Evolutionary conservation across 345 rosid genomes (phyloP), one percentile per base, ranked within the genome.

Genomic region (Pugionium dolabratum): DNA sequence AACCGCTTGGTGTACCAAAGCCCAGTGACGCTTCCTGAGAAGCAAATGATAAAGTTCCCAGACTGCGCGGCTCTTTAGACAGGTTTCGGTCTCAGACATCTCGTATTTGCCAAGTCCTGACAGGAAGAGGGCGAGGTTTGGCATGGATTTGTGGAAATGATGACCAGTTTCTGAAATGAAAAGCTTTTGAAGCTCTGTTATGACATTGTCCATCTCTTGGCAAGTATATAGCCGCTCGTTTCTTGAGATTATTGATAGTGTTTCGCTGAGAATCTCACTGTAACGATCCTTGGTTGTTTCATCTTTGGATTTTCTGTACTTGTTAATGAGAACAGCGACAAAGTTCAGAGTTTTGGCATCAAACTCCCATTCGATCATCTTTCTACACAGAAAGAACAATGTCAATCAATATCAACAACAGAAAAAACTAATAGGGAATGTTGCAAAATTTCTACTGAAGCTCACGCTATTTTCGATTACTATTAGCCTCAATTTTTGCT

Each of bases 31-130:
- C 66, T 90, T 86, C 66, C 76, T 83, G 71, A 94, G 70, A 50
- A 88, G 81, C 86, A 88, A 75, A 73, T 83, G 92, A 72, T 86
- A 90, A 59, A 94, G 79, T 64, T 83, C 94, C 88, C 92, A 84
- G 30, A 84, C 83, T 2, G 90, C 87, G 34, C 60, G 54, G 77
- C 86, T 84, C 77, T 81, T 86, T 30, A 82, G 80, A 69, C 85
- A 88, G 66, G 76, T 81, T 55, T 84, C 87, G 2, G 43, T 75
- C 76, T 88, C 97, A 35, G 77, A 66, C 80, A 94, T 78, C 57
- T 78, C 61, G 77, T 82, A 79, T 52, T 75, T 79, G 71, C 85
- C 76, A 32, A 88, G 84, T 73, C 89, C 91, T 26, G 89, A 82
- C 79, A 88, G 72, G 70, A 88, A 90, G 59, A 83, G 81, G 37